These are phyloP conservation scores for Aspergillus sp. DNA, from an alignment of 2,329 filamentous ascomycete species.

Conservation along the genomic window DNA sequence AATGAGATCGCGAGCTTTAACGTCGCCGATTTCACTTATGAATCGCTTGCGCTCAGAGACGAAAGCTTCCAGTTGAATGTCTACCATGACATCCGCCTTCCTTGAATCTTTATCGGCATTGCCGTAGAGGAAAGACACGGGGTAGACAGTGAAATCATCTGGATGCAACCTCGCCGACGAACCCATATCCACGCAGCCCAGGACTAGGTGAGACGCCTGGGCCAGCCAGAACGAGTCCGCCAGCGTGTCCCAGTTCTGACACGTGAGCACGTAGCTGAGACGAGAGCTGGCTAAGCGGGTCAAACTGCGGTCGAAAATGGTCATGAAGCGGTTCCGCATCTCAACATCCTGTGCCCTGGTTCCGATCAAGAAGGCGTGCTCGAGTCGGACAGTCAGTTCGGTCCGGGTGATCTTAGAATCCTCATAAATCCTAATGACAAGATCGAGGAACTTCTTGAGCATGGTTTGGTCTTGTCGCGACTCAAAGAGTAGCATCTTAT, in stretches of 20 bases:
- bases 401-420: conserved; percentile 94
- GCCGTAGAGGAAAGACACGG: conserved; percentile 71
- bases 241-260: conserved; percentile 96
- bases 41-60: conserved; percentile 81
- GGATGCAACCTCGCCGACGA: conserved; percentile 73
- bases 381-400: conserved; percentile 93
- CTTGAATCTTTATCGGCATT: conserved; percentile 71
- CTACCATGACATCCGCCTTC: conserved; percentile 67
- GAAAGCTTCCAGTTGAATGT: conserved; percentile 79
- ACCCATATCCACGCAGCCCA: conserved; percentile 87
- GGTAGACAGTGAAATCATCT: conserved; percentile 80
- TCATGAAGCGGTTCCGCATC: conserved; percentile 96
- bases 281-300: conserved; percentile 90
- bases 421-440: conserved; percentile 97
- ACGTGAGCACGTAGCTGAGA: conserved; percentile 81
- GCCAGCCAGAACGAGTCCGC: conserved; percentile 95
- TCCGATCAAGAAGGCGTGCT: conserved; percentile 96
- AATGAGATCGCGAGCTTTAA: conserved; percentile 83
- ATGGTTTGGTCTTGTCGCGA: conserved; percentile 78
- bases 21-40: conserved; percentile 76
- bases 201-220: conserved; percentile 88
- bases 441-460: conserved; percentile 87
- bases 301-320: conserved; percentile 90
- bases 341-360: conserved; percentile 90
- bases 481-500: conserved; percentile 98